phyloP scores from a whole-genome alignment of 2,329 filamentous ascomycete genomes.

The Samsoniella hepiali region DNA sequence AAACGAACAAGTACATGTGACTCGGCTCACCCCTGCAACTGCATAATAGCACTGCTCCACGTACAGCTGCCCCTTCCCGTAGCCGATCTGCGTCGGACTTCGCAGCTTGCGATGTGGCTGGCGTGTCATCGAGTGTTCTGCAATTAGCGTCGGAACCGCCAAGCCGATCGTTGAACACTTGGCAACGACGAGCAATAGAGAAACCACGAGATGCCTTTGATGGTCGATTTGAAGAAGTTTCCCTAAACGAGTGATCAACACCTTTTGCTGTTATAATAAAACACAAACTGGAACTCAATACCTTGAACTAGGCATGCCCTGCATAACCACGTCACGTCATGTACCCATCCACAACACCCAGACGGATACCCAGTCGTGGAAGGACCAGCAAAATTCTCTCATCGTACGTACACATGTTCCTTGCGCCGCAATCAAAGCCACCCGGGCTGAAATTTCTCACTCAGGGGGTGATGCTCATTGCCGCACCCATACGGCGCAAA shows the following conservation, averaged over 20 bases:
- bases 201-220: not conserved
- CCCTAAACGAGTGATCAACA: no score
- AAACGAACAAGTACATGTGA: not conserved
- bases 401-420: not conserved
- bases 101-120: constrained; percentile 15
- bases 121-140: not conserved
- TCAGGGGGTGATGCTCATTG: not conserved
- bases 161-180: not conserved
- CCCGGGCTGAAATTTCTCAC: not conserved
- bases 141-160: not conserved
- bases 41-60: not conserved
- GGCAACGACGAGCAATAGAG: not conserved
- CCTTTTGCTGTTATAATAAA: not conserved
- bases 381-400: not conserved
- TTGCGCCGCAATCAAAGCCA: not conserved
- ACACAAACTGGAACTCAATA: not conserved
- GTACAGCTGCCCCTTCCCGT: not conserved
- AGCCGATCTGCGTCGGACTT: constrained; percentile 10
- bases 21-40: not conserved
- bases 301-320: not conserved
- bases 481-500: not conserved
- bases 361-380: not conserved
- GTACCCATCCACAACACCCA: not conserved
- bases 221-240: no score
- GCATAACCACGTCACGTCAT: constrained; percentile 7